Evolutionary conservation across 352 stramenopile species (phyloP).

Genomic region (Poterioochromonas sp.): DNA sequence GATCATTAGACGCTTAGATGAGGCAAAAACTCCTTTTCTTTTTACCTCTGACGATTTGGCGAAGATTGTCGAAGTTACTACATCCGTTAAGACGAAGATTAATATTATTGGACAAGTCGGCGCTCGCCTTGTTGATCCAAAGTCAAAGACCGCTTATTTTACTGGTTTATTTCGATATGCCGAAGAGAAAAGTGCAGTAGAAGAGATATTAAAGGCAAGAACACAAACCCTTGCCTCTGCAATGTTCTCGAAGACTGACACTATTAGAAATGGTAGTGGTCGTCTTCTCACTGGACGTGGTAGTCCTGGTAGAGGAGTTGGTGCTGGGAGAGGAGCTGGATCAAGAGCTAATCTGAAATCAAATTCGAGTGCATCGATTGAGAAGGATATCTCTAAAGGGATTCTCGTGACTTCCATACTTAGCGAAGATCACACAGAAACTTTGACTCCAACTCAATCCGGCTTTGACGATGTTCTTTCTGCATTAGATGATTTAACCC

Average conservation of each 20-base stretch:
- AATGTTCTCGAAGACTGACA: not conserved
- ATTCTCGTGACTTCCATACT: too few species aligned
- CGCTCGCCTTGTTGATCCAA: conserved; percentile 15
- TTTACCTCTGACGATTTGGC: conserved; percentile 21
- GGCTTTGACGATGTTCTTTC: not conserved
- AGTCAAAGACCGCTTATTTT: conserved; percentile 10
- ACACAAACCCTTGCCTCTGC: not conserved
- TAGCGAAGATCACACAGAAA: not conserved
- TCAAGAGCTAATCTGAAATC: too few species aligned
- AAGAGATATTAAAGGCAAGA: conserved; percentile 30
- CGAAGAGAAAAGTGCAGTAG: conserved; percentile 27
- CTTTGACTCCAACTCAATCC: too few species aligned
- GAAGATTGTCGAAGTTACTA: conserved; percentile 6
- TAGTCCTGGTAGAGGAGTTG: not conserved
- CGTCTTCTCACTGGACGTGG: conserved; percentile 12
- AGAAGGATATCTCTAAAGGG: too few species aligned
- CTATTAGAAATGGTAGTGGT: not conserved
- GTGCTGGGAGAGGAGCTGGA: too few species aligned
- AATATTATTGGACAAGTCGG: conserved; percentile 7
- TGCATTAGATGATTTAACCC: not conserved
- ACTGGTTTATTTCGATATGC: conserved; percentile 26
- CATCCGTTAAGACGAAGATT: conserved; percentile 19
- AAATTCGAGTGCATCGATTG: too few species aligned
- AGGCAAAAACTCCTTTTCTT: not conserved
- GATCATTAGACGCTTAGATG: not conserved